phyloP scores from a whole-genome alignment of 768 basidiomycete species.

The Lactarius hengduanensis region DNA sequence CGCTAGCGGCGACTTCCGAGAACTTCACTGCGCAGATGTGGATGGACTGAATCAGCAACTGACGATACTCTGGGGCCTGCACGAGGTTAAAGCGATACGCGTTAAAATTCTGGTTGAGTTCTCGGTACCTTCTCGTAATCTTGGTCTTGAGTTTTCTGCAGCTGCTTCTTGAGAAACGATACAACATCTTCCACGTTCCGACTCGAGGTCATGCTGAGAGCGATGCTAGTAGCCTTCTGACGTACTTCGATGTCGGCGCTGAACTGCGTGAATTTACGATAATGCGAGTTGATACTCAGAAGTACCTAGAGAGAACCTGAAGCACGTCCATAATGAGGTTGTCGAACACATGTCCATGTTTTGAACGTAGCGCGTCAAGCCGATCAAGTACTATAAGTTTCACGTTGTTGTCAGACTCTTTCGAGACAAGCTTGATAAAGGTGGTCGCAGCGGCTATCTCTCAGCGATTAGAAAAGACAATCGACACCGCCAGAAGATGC shows the following conservation, averaged over 20 bases:
- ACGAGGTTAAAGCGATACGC: not conserved
- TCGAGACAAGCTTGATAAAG: conserved; percentile 84
- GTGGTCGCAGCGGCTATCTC: conserved; percentile 78
- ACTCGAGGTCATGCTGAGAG: conserved; percentile 89
- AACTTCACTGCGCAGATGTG: conserved; percentile 96
- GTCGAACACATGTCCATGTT: conserved; percentile 88
- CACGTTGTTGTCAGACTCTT: conserved; percentile 99
- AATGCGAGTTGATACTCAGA: not conserved
- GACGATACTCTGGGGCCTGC: conserved; percentile 91
- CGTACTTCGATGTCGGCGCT: conserved; percentile 97
- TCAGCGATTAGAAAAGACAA: not conserved
- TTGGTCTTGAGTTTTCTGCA: conserved; percentile 88
- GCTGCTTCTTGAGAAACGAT: conserved; percentile 93
- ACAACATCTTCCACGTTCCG: conserved; percentile 97
- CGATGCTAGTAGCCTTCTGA: conserved; percentile 85
- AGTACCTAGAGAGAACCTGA: conserved; percentile 78
- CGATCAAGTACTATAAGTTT: conserved; percentile 96
- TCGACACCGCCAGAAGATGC: conserved; percentile 16
- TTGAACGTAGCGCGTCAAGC: conserved; percentile 74
- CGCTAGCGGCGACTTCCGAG: conserved; percentile 93
- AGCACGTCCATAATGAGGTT: conserved; percentile 94
- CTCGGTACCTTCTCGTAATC: conserved; percentile 83
- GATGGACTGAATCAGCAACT: conserved; percentile 95
- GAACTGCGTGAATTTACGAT: conserved; percentile 16
- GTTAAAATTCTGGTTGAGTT: not conserved